Evolutionary conservation across 768 basidiomycete genomes (phyloP), one percentile per base, ranked within the genome.

Genomic region (Russula brevipes): DNA sequence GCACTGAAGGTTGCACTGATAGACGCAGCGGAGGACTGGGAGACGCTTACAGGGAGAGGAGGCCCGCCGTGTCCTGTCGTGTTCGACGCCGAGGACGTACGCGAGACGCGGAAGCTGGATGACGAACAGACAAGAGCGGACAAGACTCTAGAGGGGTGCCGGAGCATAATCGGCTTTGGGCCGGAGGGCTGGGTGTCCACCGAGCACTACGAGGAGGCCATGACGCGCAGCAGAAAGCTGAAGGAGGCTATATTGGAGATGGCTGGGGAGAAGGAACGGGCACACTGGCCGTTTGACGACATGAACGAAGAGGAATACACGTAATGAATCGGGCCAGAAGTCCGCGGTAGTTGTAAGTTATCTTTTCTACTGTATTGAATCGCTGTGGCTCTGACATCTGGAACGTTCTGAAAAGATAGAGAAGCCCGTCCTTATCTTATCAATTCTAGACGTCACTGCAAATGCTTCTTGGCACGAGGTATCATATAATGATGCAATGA

Each of bases 261-360:
- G 54, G 11, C 11, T 42, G 68, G 66, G 54, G 58, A 63, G 66
- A 72, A 78, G 67, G 76, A 75, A 68, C 78, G 76, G 68, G 79
- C 63, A 53, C 67, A 82, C 68, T 82, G 80, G 81, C 71, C 69
- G 66, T 80, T 69, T 60, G 77, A 81, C 69, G 80, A 81, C 61
- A 81, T 80, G 76, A 75, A 80, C 67, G 80, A 83, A 72, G 68
- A 74, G 71, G 57, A 75, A n/a, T 81, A 80, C 66, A 77, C 72
- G 73, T 80, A 73, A 24, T 24, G 24, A 24, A 24, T 24, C 24
- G 24, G 1, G 24, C 24, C 24, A 24, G 24, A 24, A 24, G 24
- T 1, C 24, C 24, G 24, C 24, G 1, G 1, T 24, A n/a, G 24
- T 24, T 24, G 24, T 24, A 24, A 24, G 24, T 24, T 24, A 24